Conservation (phyloP, 2,329 filamentous ascomycete species). For the Penicillium fuscoglaucum region DNA sequence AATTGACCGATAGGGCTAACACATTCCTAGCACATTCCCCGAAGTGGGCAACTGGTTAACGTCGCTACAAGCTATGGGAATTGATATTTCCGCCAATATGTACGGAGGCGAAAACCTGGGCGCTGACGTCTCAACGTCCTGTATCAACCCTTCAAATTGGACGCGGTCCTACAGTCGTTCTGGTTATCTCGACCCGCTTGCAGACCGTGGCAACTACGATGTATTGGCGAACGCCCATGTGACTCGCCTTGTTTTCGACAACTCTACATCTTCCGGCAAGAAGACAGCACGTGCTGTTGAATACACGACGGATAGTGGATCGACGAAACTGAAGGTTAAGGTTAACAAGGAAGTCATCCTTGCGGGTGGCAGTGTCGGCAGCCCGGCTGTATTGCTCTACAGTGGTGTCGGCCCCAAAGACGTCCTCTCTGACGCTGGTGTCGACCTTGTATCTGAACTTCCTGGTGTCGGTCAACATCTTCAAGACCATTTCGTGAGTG, state of each 20-base stretch:
- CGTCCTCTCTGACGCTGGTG: conserved; percentile 46
- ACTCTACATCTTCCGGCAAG: conserved; percentile 25
- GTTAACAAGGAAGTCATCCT: conserved; percentile 33
- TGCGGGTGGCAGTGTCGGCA: conserved; percentile 56
- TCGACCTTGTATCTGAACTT: conserved; percentile 49
- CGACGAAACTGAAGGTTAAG: conserved; percentile 26
- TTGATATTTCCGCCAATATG: conserved; percentile 30
- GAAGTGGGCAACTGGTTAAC: conserved; percentile 30
- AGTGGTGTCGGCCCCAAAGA: conserved; percentile 59
- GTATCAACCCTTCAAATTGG: conserved; percentile 39
- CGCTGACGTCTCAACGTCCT: conserved; percentile 36
- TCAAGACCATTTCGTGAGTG: conserved; percentile 49
- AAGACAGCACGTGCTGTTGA: conserved; percentile 35
- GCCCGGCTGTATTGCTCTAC: conserved; percentile 59
- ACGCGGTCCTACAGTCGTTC: conserved; percentile 39
- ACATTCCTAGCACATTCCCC: conserved; percentile 27
- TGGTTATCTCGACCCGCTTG: conserved; percentile 38
- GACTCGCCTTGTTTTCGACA: conserved; percentile 34
- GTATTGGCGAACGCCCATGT: conserved; percentile 36
- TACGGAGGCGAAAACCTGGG: conserved; percentile 36
- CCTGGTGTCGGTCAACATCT: conserved; percentile 53
- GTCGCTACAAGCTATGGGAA: conserved; percentile 26
- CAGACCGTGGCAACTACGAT: conserved; percentile 35
- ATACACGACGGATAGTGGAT: conserved; percentile 33
- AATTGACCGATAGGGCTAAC: conserved; percentile 9